These are phyloP conservation scores for Tetradesmus lagerheimii DNA, from an alignment of 139 green algal genomes.

Conservation along the genomic window DNA sequence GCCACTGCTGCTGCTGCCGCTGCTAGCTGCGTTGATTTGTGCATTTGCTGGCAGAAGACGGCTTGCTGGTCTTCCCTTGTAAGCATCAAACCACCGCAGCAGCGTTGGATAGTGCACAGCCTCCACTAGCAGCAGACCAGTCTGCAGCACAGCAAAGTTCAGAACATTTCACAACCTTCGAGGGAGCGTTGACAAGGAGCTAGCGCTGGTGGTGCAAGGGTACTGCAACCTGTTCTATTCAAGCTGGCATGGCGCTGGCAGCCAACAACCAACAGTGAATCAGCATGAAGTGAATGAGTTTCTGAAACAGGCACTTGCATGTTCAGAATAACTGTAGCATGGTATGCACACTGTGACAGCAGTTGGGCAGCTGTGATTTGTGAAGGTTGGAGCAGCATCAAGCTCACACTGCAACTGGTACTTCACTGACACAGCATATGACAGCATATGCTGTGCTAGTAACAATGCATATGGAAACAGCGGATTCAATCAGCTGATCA, in stretches of 20 bases:
- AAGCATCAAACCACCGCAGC: conserved; percentile 12
- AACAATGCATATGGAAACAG: too few relatives aligned
- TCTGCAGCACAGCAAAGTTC: background rate
- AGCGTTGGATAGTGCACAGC: conserved; percentile 14
- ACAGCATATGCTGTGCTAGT: background rate
- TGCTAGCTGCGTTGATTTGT: background rate
- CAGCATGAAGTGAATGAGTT: too few relatives aligned
- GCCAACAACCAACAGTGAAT: too few relatives aligned
- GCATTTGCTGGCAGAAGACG: background rate
- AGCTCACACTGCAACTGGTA: too few relatives aligned
- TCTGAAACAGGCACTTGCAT: too few relatives aligned
- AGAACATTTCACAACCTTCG: too few relatives aligned
- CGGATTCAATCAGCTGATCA: background rate
- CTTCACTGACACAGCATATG: background rate
- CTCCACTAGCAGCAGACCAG: background rate
- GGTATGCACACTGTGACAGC: too few relatives aligned
- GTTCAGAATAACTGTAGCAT: too few relatives aligned
- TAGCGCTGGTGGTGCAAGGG: background rate
- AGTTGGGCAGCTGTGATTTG: too few relatives aligned
- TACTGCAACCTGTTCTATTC: background rate
- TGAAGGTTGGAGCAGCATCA: too few relatives aligned
- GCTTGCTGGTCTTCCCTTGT: background rate
- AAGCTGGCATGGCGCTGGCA: background rate
- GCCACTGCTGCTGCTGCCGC: background rate
- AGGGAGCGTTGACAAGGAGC: background rate